A percentile compares a stretch with the other conserved stretches of the same genome.
These are phyloP conservation scores for Plantago major DNA, from an alignment of 257 asterid genomes.

Conservation along the genomic window DNA sequence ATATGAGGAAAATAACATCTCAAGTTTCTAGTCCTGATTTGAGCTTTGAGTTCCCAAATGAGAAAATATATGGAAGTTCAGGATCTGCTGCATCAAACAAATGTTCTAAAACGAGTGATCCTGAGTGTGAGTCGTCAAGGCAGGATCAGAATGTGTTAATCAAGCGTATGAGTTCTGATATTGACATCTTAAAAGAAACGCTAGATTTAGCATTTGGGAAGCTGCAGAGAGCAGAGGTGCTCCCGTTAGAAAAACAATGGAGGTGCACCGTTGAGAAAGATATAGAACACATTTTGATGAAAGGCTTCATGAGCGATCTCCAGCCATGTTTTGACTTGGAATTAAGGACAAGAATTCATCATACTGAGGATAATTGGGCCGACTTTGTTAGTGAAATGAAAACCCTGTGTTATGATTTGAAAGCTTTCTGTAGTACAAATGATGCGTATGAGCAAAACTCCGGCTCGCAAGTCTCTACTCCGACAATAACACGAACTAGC, in stretches of 20 bases:
- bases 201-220: conserved; percentile 61
- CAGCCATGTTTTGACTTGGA: conserved; percentile 24
- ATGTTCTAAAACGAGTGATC: conserved; percentile 13
- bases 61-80: conserved; percentile 21
- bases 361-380: conserved; percentile 30
- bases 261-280: conserved; percentile 52
- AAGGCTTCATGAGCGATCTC: conserved; percentile 43
- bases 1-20: conserved; percentile 25
- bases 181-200: conserved; percentile 53
- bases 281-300: conserved; percentile 31
- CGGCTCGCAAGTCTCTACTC: not conserved
- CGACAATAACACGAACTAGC: conserved; percentile 21
- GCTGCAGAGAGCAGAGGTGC: conserved; percentile 44
- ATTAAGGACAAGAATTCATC: conserved; percentile 26
- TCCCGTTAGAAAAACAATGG: conserved; percentile 69
- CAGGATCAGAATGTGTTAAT: conserved; percentile 39
- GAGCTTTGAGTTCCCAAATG: conserved; percentile 28
- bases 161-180: conserved; percentile 57
- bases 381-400: conserved; percentile 32
- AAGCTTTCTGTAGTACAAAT: conserved; percentile 22
- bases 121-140: conserved; percentile 15
- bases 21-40: conserved; percentile 36
- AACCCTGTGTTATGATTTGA: conserved; percentile 29
- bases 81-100: conserved; percentile 15
- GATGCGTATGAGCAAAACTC: conserved; percentile 11